phyloP scores from a whole-genome alignment of 768 basidiomycete species.

The Terana coerulea region DNA sequence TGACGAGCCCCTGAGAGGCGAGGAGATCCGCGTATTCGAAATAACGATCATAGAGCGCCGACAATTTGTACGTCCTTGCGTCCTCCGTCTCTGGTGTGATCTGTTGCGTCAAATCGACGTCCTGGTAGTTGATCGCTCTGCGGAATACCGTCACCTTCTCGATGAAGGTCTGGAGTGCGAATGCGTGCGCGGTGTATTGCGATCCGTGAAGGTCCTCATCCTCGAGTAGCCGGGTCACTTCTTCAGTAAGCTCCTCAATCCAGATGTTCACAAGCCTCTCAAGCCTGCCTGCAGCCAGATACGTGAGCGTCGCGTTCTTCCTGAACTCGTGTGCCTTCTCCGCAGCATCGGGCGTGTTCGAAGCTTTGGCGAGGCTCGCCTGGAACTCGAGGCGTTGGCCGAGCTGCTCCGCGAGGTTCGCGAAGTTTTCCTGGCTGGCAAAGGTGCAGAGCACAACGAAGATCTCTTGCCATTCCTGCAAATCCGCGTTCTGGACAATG shows the following conservation, averaged over 20 bases:
- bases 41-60: constrained; percentile 86
- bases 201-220: constrained; percentile 43
- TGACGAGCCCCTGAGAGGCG: constrained; percentile 83
- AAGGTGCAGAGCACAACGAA: constrained; percentile 97
- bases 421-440: constrained; percentile 79
- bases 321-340: constrained; percentile 51
- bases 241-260: constrained; percentile 85
- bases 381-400: constrained; percentile 89
- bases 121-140: constrained; percentile 75
- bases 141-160: constrained; percentile 97
- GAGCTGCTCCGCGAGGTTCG: constrained; percentile 85
- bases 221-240: constrained; percentile 57
- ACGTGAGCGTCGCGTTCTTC: constrained; percentile 90
- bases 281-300: constrained; percentile 84
- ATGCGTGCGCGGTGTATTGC: constrained; percentile 74
- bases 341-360: constrained; percentile 40
- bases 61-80: constrained; percentile 74
- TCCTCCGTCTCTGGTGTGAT: constrained; percentile 38
- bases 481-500: constrained; percentile 93
- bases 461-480: constrained; percentile 93
- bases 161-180: constrained; percentile 88
- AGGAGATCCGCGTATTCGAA: constrained; percentile 94
- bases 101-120: constrained; percentile 55
- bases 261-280: constrained; percentile 90
- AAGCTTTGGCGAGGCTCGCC: constrained; percentile 53